Base-by-base conservation (phyloP, 192 early-diverging fungal genomes). In the Coemansia sp. region DNA sequence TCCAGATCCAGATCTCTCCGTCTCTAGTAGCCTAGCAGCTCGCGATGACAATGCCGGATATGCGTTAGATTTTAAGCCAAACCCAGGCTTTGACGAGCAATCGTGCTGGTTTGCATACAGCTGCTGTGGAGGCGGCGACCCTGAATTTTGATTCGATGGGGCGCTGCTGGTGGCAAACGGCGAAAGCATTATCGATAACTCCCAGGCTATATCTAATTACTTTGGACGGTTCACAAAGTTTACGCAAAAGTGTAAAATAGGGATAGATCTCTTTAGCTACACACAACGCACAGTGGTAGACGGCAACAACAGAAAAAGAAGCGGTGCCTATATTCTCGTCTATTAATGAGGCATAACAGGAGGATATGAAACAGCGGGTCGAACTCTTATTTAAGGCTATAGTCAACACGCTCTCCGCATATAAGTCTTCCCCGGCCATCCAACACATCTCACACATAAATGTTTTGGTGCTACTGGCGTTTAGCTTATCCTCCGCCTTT, bases 401-500 rank as follows among this genome's bases (percentile, higher is more conserved):
- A 19, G 18, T 9, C 16, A 49, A 49, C 18, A 9, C 19, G 13
- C 48, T 19, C 48, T 49, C 48, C 48, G n/a, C 48, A 49, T 18
- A 49, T 18, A 20, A 19, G 48, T 19, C 19, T 49, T 49, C 18
- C 19, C 48, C 61, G 22, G n/a, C 16, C 45, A 35, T 62, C 61
- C 51, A 50, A 62, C 61, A 62, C 61, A 62, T 49, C 37, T 53
- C 35, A 27, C 47, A 49, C 43, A 45, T 24, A 49, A 47, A 60
- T 60, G 61, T 62, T 47, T 56, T 56, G 53, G 54, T 56, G 52
- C 62, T 64, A 64, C 62, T 64, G 54, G 38, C 41, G 43, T n/a
- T 35, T 2, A 16, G 52, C 52, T 29, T 18, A 16, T 49, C 32
- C 47, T 45, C 53, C 53, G 29, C 26, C 14, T 29, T 54, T 27